Percentiles rank a stretch among this genome's conserved stretches.
These are phyloP conservation scores for Periconia digitata DNA, from an alignment of 2,329 filamentous ascomycete species.

Conservation along the genomic window DNA sequence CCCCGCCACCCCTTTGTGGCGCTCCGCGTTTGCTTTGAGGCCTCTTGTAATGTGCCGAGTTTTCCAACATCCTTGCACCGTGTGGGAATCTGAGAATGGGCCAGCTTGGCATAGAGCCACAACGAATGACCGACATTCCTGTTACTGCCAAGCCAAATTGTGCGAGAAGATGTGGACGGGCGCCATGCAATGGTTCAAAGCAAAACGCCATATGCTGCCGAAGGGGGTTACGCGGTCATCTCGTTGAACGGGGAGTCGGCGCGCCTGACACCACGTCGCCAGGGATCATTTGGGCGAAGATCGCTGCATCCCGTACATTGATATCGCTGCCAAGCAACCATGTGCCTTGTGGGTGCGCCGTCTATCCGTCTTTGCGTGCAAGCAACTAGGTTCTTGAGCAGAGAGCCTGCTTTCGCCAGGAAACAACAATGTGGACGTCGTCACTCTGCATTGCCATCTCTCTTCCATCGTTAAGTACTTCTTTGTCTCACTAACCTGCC, in stretches of 20 bases:
- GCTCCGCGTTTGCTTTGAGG: background rate
- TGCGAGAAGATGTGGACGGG: slow-evolving; percentile 23
- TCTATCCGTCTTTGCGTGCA: slow-evolving; percentile 37
- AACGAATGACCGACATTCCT: background rate
- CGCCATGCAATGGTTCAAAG: slow-evolving; percentile 5
- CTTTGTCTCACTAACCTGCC: background rate
- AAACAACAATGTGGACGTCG: slow-evolving; percentile 23
- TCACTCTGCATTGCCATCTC: slow-evolving; percentile 16
- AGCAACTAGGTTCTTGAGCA: slow-evolving; percentile 20
- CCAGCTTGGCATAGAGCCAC: background rate
- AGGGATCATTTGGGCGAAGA: slow-evolving; percentile 13
- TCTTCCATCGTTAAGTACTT: background rate
- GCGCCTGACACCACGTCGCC: slow-evolving; percentile 18
- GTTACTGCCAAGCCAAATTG: background rate
- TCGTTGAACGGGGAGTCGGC: background rate
- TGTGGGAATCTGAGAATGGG: background rate
- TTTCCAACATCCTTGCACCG: background rate
- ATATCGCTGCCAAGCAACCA: slow-evolving; percentile 24
- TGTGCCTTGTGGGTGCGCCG: slow-evolving; percentile 16
- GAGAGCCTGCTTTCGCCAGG: background rate
- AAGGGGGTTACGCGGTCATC: background rate
- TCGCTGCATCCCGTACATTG: slow-evolving; percentile 15
- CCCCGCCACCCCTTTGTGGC: background rate
- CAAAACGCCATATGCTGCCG: background rate
- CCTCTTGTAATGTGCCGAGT: background rate